Evolutionary conservation across 1,284 basidiomycete genomes (phyloP).

Genomic region (Sporisorium iseilematis-ciliati): DNA sequence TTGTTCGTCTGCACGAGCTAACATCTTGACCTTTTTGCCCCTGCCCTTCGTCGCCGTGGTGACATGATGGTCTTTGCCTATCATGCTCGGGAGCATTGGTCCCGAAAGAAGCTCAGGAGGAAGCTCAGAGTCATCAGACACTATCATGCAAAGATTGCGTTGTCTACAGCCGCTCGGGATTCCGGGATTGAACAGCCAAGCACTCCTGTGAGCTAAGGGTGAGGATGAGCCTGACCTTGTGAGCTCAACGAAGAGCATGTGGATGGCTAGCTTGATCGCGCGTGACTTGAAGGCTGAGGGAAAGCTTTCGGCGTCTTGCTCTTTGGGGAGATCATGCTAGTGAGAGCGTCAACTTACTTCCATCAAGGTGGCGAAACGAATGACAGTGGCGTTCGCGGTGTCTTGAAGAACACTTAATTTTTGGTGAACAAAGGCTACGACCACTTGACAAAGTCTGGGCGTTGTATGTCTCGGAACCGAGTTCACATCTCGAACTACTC

Average conservation of each 20-base stretch:
- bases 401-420: not conserved
- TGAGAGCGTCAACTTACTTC: not conserved
- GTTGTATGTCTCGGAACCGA: no score
- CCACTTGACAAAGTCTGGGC: no score
- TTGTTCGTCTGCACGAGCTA: not conserved
- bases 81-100: not conserved
- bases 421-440: no score
- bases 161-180: not conserved
- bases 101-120: not conserved
- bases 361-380: no score
- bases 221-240: constrained; percentile 1
- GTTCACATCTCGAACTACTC: not conserved
- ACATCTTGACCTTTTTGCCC: not conserved
- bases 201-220: not conserved
- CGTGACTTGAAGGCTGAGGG: not conserved
- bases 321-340: not conserved
- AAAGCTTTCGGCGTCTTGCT: not conserved
- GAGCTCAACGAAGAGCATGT: not conserved
- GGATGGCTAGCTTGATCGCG: not conserved
- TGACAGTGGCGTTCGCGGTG: not conserved
- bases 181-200: constrained; percentile 3
- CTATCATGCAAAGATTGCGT: not conserved
- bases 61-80: not conserved
- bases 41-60: constrained; percentile 2
- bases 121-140: not conserved